A percentile compares a stretch with the other conserved stretches of the same genome.
phyloP scores from a whole-genome alignment of 2,329 filamentous ascomycete species.

The Colletotrichum salicis region DNA sequence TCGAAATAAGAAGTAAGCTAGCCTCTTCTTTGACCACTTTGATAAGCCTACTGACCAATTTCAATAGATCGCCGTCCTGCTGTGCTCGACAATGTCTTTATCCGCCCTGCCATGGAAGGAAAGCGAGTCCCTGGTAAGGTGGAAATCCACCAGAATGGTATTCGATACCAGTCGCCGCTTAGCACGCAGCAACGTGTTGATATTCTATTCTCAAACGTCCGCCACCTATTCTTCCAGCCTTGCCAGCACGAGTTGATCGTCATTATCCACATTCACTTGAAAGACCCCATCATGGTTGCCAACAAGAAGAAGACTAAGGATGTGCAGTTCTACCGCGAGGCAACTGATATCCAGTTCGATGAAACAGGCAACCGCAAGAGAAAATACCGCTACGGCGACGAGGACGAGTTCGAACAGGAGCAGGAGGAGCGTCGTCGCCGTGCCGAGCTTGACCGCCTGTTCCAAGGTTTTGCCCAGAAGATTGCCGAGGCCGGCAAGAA shows the following conservation, averaged over 20 bases:
- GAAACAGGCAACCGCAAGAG: conserved; percentile 98
- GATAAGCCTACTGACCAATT: background rate
- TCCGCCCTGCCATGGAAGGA: conserved; percentile 93
- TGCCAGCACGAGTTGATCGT: conserved; percentile 97
- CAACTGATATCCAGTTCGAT: conserved; percentile 98
- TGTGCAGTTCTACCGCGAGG: conserved; percentile 97
- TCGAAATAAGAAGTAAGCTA: conserved; percentile 87
- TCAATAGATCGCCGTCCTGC: conserved; percentile 84
- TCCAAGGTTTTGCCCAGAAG: conserved; percentile 97
- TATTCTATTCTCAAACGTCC: conserved; percentile 96
- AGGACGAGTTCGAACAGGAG: conserved; percentile 98
- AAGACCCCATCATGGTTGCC: conserved; percentile 97
- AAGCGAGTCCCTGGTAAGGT: conserved; percentile 96
- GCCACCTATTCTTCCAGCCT: conserved; percentile 98
- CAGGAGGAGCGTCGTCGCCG: conserved; percentile 94
- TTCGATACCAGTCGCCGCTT: conserved; percentile 88
- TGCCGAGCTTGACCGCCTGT: conserved; percentile 92
- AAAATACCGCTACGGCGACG: conserved; percentile 96
- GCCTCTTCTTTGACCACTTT: background rate
- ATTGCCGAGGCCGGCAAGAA: conserved; percentile 94
- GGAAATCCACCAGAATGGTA: conserved; percentile 98
- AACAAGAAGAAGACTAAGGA: conserved; percentile 99
- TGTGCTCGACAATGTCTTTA: conserved; percentile 92
- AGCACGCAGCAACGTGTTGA: conserved; percentile 87
- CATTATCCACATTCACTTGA: conserved; percentile 96